Conservation (phyloP, 1,284 basidiomycete species). For the Earliella scabrosa region DNA sequence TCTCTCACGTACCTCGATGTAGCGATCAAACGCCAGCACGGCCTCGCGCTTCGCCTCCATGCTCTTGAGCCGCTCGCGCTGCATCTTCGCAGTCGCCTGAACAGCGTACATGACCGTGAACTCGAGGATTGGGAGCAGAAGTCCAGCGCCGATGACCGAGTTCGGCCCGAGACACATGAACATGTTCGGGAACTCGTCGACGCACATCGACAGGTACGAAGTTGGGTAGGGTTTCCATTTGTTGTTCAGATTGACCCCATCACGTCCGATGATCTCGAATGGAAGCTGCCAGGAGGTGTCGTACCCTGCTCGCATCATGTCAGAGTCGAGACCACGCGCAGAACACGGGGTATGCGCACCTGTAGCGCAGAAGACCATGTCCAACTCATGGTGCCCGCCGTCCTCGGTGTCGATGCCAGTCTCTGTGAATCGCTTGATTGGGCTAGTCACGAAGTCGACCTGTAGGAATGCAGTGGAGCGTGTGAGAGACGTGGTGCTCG, state of each 20-base stretch:
- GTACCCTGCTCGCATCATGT: conserved; percentile 42
- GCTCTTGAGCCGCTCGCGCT: conserved; percentile 61
- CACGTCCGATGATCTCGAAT: conserved; percentile 56
- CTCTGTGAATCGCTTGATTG: conserved; percentile 54
- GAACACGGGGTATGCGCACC: conserved; percentile 17
- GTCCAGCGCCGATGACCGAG: conserved; percentile 54
- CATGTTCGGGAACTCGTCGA: conserved; percentile 67
- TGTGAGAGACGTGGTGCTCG: no score
- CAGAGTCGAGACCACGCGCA: no score
- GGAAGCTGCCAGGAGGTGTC: conserved; percentile 55
- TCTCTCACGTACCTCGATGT: conserved; percentile 6
- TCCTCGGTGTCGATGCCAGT: conserved; percentile 60
- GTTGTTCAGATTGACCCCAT: conserved; percentile 50
- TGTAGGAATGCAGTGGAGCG: conserved; percentile 27
- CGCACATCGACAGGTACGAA: conserved; percentile 57
- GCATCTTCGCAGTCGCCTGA: conserved; percentile 55
- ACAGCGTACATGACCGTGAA: conserved; percentile 58
- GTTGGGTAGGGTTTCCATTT: conserved; percentile 56
- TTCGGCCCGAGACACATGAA: conserved; percentile 63
- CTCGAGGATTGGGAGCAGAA: conserved; percentile 57
- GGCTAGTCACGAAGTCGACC: conserved; percentile 57
- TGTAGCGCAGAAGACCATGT: conserved; percentile 49
- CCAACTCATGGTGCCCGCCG: conserved; percentile 56
- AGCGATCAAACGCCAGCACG: conserved; percentile 2
- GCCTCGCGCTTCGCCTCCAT: conserved; percentile 32